A percentile compares a stretch with the other conserved stretches of the same genome.
These are phyloP conservation scores for Huiozyma naganishii DNA, from an alignment of 805 yeast species.

Conservation along the genomic window DNA sequence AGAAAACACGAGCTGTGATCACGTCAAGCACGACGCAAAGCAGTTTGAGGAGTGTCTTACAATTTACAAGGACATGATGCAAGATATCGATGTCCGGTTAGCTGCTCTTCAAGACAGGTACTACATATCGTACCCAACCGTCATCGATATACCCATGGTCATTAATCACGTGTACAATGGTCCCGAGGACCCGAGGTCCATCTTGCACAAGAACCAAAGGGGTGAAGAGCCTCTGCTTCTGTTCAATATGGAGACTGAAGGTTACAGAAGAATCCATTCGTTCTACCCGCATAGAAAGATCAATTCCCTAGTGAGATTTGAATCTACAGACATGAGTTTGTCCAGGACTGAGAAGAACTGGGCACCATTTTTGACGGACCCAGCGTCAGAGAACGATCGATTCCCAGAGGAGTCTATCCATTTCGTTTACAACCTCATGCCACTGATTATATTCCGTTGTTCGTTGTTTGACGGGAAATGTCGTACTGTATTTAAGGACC, in stretches of 20 bases:
- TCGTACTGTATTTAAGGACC: slow-evolving; percentile 8
- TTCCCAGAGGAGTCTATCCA: slow-evolving; percentile 9
- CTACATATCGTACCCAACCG: slow-evolving; percentile 6
- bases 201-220: slow-evolving; percentile 1
- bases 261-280: slow-evolving; percentile 1
- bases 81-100: slow-evolving; percentile 4
- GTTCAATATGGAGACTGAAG: slow-evolving; percentile 4
- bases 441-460: slow-evolving; percentile 11
- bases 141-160: slow-evolving; percentile 2
- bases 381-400: slow-evolving; percentile 8
- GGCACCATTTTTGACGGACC: slow-evolving; percentile 6
- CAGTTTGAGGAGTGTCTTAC: slow-evolving; percentile 15
- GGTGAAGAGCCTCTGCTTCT: slow-evolving; percentile 7
- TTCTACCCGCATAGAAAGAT: slow-evolving; percentile 6
- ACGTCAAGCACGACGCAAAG: neutral
- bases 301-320: slow-evolving; percentile 1
- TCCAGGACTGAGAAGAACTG: slow-evolving; percentile 6
- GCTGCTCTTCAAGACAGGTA: slow-evolving; percentile 4
- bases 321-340: neutral
- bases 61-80: slow-evolving; percentile 9
- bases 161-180: slow-evolving; percentile 1
- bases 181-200: slow-evolving; percentile 7
- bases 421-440: neutral
- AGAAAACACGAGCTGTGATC: neutral
- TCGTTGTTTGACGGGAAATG: slow-evolving; percentile 14